phyloP scores from a whole-genome alignment of 768 basidiomycete species.

The Kwoniella mangroviensis region DNA sequence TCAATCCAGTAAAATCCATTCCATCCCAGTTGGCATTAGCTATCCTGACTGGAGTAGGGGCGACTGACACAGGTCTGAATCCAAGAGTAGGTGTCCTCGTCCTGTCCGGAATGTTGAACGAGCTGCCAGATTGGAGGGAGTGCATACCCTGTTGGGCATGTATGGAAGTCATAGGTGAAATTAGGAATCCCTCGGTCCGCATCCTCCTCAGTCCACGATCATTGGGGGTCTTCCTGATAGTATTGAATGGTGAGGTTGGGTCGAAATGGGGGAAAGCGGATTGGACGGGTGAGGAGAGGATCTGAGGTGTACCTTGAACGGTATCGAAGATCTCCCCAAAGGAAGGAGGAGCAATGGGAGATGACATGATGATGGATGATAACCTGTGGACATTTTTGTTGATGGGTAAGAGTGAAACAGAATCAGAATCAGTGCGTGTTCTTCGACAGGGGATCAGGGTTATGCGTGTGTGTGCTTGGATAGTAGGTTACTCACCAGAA shows the following conservation, averaged over 20 bases:
- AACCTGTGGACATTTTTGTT: conserved; percentile 6
- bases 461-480: background rate
- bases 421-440: conserved; percentile 8
- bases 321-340: conserved; percentile 32
- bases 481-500: conserved; percentile 15
- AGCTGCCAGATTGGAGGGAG: conserved; percentile 9
- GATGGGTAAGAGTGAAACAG: background rate
- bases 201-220: conserved; percentile 18
- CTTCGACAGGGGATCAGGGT: background rate
- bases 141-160: conserved; percentile 11
- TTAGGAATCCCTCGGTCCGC: conserved; percentile 29
- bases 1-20: conserved; percentile 12
- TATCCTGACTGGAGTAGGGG: conserved; percentile 24
- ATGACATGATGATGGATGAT: conserved; percentile 23
- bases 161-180: conserved; percentile 29
- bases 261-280: conserved; percentile 28
- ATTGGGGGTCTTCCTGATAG: conserved; percentile 25
- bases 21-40: conserved; percentile 30
- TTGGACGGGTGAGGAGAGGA: conserved; percentile 30
- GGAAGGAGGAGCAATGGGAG: conserved; percentile 26
- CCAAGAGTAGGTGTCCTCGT: conserved; percentile 23
- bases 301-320: conserved; percentile 29
- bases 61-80: conserved; percentile 25
- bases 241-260: conserved; percentile 25
- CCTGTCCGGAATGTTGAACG: conserved; percentile 6